Percentiles rank a stretch among this genome's conserved stretches.
These are phyloP conservation scores for Aspergillus chevalieri DNA, from an alignment of 2,329 filamentous ascomycete genomes.

Conservation along the genomic window DNA sequence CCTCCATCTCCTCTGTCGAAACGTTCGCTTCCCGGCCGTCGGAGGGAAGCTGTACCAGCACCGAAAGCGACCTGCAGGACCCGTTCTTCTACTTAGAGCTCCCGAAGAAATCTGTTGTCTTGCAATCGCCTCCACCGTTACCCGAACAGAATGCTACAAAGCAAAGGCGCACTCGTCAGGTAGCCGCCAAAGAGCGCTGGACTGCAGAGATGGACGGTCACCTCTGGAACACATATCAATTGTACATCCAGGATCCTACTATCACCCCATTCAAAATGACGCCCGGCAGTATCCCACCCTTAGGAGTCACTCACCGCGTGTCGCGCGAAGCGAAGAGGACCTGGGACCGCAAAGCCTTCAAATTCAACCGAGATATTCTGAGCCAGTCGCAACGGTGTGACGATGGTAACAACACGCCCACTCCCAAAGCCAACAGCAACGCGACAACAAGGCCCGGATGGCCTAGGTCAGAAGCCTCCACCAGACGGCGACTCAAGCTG, in stretches of 20 bases:
- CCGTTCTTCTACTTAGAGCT: slow-evolving; percentile 46
- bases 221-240: slow-evolving; percentile 60
- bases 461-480: slow-evolving; percentile 54
- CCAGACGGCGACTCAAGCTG: slow-evolving; percentile 52
- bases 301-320: slow-evolving; percentile 59
- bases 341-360: slow-evolving; percentile 47
- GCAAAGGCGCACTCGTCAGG: slow-evolving; percentile 16
- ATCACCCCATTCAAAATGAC: slow-evolving; percentile 63
- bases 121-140: slow-evolving; percentile 31
- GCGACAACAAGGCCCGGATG: slow-evolving; percentile 39
- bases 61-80: slow-evolving; percentile 53
- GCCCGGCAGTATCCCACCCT: slow-evolving; percentile 56
- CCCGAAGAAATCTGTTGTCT: slow-evolving; percentile 30
- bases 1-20: slow-evolving; percentile 55
- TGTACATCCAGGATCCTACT: slow-evolving; percentile 59
- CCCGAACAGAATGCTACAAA: background rate
- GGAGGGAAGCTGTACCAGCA: slow-evolving; percentile 56
- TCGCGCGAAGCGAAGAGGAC: slow-evolving; percentile 56
- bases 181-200: slow-evolving; percentile 40
- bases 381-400: slow-evolving; percentile 32
- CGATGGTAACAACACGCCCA: slow-evolving; percentile 45
- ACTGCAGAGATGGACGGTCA: slow-evolving; percentile 61
- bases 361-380: slow-evolving; percentile 18
- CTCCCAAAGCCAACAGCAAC: slow-evolving; percentile 21
- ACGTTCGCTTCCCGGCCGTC: slow-evolving; percentile 54